Base-by-base conservation (phyloP, 2,329 filamentous ascomycete species). In the Dactylellina drechsleri region DNA sequence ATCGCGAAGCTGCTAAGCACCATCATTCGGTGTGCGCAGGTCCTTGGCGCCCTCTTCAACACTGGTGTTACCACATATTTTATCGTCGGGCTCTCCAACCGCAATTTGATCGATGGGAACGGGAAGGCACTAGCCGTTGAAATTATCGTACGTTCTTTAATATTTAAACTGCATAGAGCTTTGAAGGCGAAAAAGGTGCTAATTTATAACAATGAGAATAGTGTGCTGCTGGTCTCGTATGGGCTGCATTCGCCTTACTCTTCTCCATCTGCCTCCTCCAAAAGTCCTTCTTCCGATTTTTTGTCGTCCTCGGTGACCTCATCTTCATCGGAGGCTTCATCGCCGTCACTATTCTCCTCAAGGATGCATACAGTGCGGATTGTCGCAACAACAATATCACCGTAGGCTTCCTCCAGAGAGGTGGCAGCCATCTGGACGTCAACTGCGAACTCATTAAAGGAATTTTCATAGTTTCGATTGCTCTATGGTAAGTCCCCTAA, bases 191-290 rank as follows among this genome's bases (percentile, higher is more conserved):
- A 36, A 36, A 36, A 40, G 10, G 26, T 59, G 23, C 53, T 75
- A 68, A 75, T 43, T 23, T 6, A 8, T 23, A 5, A 4, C 59
- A 1, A 28, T 12, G 10, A 5, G n/a, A 12, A 56, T 56, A 75
- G 71, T 65, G 71, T 16, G 64, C 43, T 26, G 71, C 71, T 10
- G 71, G 71, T 18, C 20, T 76, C 18, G 15, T 66, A 1, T 76
- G 66, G 66, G 52, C 72, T 40, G 45, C 66, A 20, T 74, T 77
- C 57, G 56, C 77, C 23, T 62, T 77, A 2, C 18, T 78, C 10
- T 52, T 78, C 40, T 75, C 68, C 7, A 72, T 77, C 15, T 78
- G 75, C 18, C 66, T 78, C 31, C 75, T 77, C 4, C 77, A 78
- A 45, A 77, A 70, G 31, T 74, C 75, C n/a, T 76, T 77, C 61